These are phyloP conservation scores for Cladophialophora exuberans DNA, from an alignment of 2,329 filamentous ascomycete genomes.

Conservation along the genomic window DNA sequence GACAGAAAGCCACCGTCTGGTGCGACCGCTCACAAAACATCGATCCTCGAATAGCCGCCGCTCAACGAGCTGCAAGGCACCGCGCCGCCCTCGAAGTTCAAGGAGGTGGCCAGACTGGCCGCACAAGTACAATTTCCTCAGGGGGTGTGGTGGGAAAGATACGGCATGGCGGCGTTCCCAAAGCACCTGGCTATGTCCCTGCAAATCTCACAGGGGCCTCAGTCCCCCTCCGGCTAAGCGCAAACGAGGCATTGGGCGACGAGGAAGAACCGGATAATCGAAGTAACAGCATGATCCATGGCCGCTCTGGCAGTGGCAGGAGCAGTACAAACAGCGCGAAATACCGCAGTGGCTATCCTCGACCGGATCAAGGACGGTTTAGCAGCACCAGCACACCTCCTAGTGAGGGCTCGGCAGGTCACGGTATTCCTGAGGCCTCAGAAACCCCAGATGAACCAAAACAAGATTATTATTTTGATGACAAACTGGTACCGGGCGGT, in stretches of 20 bases:
- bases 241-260: constrained; percentile 92
- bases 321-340: constrained; percentile 58
- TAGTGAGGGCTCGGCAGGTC: constrained; percentile 34
- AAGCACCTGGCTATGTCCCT: constrained; percentile 76
- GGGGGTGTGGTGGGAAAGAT: constrained; percentile 71
- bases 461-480: constrained; percentile 35
- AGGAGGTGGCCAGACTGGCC: constrained; percentile 58
- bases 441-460: constrained; percentile 42
- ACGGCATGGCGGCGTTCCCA: constrained; percentile 80
- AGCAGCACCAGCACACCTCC: constrained; percentile 60
- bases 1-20: constrained; percentile 98
- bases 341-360: constrained; percentile 50
- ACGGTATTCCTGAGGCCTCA: constrained; percentile 46
- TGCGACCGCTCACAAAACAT: constrained; percentile 92
- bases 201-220: constrained; percentile 76
- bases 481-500: constrained; percentile 32
- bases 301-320: constrained; percentile 60
- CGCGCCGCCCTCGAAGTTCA: constrained; percentile 82
- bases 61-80: constrained; percentile 85
- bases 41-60: constrained; percentile 79
- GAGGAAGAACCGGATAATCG: constrained; percentile 58
- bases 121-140: constrained; percentile 66
- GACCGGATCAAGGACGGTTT: constrained; percentile 36
- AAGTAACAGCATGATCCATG: constrained; percentile 47
- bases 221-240: constrained; percentile 87